phyloP scores from a whole-genome alignment of 73 alveolate species.

The Symbiodinium pilosum region DNA sequence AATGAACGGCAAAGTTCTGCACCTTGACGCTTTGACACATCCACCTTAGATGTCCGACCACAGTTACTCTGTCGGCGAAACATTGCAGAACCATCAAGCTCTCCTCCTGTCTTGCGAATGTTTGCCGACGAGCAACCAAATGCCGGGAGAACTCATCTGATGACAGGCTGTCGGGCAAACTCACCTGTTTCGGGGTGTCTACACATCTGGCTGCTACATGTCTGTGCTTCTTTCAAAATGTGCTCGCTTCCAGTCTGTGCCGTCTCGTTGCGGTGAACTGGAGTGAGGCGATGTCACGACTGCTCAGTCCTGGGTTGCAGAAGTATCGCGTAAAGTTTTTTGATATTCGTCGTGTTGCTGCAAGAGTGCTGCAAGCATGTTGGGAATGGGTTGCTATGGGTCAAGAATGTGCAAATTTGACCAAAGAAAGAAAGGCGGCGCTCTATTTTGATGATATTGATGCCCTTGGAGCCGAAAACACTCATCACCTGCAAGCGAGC shows the following conservation, averaged over 20 bases:
- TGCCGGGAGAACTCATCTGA: constrained; percentile 64
- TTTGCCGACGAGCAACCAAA: neutral
- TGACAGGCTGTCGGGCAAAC: constrained; percentile 78
- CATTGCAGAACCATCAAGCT: neutral
- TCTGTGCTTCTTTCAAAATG: neutral
- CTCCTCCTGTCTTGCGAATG: too few relatives aligned
- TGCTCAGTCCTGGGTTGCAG: constrained; percentile 49
- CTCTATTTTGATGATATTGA: constrained; percentile 91
- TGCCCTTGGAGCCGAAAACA: constrained; percentile 54
- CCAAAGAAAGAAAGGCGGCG: constrained; percentile 5
- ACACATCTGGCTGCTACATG: neutral
- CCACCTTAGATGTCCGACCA: constrained; percentile 31
- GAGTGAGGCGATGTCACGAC: constrained; percentile 63
- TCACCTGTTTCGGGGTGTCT: neutral
- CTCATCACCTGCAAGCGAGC: constrained; percentile 31
- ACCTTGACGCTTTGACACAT: constrained; percentile 46
- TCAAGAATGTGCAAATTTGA: too few relatives aligned
- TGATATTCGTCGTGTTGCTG: too few relatives aligned
- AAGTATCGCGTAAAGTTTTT: too few relatives aligned
- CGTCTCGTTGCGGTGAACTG: constrained; percentile 33
- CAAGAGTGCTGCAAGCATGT: too few relatives aligned
- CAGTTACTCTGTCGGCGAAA: too few relatives aligned
- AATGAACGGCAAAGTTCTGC: neutral
- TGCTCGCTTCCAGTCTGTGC: neutral
- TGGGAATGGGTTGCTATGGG: too few relatives aligned